Percentiles rank a stretch among this genome's conserved stretches.
Conservation (phyloP, 306 rosid genomes). For the Prunus padus region DNA sequence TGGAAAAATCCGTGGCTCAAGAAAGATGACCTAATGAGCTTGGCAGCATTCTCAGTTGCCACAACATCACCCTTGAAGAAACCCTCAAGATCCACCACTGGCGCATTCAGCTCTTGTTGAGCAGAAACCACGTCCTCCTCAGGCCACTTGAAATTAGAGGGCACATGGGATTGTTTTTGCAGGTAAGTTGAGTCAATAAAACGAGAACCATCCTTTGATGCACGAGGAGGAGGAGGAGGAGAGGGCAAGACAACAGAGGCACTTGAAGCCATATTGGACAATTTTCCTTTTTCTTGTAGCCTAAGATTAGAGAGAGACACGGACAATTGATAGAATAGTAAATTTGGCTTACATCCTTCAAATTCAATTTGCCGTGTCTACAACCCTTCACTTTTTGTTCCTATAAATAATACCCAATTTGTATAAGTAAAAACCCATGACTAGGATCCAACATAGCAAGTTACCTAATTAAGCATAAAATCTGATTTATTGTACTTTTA, state of each 20-base stretch:
- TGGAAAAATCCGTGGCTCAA: slow-evolving; percentile 70
- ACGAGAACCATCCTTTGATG: background rate
- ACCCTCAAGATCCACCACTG: slow-evolving; percentile 57
- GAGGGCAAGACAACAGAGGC: background rate
- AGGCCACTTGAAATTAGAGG: slow-evolving; percentile 58
- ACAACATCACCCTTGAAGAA: slow-evolving; percentile 45
- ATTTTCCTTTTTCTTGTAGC: too few relatives aligned
- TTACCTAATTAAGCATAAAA: too few relatives aligned
- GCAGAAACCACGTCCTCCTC: slow-evolving; percentile 41
- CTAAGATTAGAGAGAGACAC: too few relatives aligned
- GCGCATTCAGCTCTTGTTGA: slow-evolving; percentile 37
- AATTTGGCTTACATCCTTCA: too few relatives aligned
- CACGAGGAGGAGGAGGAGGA: too few relatives aligned
- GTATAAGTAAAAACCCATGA: too few relatives aligned
- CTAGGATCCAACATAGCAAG: too few relatives aligned
- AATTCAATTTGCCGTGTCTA: too few relatives aligned
- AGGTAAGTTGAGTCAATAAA: slow-evolving; percentile 5
- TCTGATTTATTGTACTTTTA: too few relatives aligned
- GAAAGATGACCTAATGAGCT: slow-evolving; percentile 45
- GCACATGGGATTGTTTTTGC: slow-evolving; percentile 28
- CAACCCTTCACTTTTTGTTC: too few relatives aligned
- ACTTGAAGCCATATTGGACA: background rate
- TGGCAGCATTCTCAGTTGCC: slow-evolving; percentile 39
- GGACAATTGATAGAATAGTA: background rate
- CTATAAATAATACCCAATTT: too few relatives aligned